phyloP scores from a whole-genome alignment of 129 eudicot species.

The Saposhnikovia divaricata region DNA sequence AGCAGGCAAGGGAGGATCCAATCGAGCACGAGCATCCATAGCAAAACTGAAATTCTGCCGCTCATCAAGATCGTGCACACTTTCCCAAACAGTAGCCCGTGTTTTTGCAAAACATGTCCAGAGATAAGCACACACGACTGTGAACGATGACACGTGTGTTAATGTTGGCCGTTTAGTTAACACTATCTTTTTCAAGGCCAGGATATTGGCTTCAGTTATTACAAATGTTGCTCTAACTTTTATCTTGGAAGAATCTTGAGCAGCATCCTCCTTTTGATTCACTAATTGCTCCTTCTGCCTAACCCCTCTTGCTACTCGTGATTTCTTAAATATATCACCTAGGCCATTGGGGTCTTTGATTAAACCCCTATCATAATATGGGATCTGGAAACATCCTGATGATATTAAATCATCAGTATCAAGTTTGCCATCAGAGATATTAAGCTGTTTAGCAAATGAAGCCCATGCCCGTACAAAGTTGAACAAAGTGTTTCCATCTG shows the following conservation, averaged over 20 bases:
- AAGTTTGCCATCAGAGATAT: too few species aligned
- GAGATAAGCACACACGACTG: slow-evolving; percentile 15
- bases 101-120: slow-evolving; percentile 48
- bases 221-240: slow-evolving; percentile 32
- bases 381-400: not conserved
- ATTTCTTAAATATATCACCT: not conserved
- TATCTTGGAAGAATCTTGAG: not conserved
- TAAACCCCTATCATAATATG: not conserved
- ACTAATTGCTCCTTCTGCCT: not conserved
- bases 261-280: not conserved
- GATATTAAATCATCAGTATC: not conserved
- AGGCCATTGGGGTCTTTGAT: not conserved
- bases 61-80: slow-evolving; percentile 32
- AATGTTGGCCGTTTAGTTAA: slow-evolving; percentile 21
- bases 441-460: slow-evolving; percentile 10
- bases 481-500: slow-evolving; percentile 28
- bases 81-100: not conserved
- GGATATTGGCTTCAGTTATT: slow-evolving; percentile 17
- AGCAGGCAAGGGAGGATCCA: slow-evolving; percentile 46
- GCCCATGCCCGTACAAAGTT: slow-evolving; percentile 39
- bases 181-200: slow-evolving; percentile 21
- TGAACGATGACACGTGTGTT: slow-evolving; percentile 30
- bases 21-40: slow-evolving; percentile 41
- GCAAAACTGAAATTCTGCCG: slow-evolving; percentile 18
- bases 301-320: not conserved